Base-by-base conservation (phyloP, 2,329 filamentous ascomycete species). In the Phyllachora maydis region DNA sequence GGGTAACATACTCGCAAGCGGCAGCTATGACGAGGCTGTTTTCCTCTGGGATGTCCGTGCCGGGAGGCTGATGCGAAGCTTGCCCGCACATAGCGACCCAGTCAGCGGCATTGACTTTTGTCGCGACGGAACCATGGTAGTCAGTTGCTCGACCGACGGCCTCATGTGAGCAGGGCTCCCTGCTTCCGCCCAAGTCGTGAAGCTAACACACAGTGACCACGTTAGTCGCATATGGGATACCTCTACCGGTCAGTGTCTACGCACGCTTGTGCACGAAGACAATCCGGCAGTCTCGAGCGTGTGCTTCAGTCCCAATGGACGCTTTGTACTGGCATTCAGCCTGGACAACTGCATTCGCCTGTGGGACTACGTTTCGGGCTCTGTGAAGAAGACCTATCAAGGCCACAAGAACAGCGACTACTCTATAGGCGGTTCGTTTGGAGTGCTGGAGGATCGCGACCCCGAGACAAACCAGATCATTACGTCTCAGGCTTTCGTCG, bases 41-140 rank as follows among this genome's bases (percentile, higher is more conserved):
- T 93, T 92, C 33, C 50, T 98, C 4, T 98, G 88, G 88, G 88
- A 98, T 45, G 78, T 95, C 9, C 65, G 88, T 9, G 79, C 81
- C 0, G 83, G 81, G 1, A 60, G 74, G 12, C 57, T 88, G 16
- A 92, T 98, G 82, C 66, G 82, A 26, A 83, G 75, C 31, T 51
- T 98, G 18, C 88, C 88, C 1, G 88, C 88, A 3, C 88, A 98
- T 40, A 91, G 81, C 14, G 88, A 98, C 43, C 88, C 88, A 0
- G 85, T 98, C 2, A 72, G 75, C 26, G 82, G 83, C 0, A 85
- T 98, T 7, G 85, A 93, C 43, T 91, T 98, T 39, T 79, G 83
- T 28, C 57, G 72, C 31, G 88, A 98, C 41, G 88, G 88, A 3
- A 95, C 85, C 0, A 54, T 98, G 39, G 76, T 95, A 23, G 83